Evolutionary conservation across 768 basidiomycete species (phyloP).

Genomic region (Phylloporus sp.): DNA sequence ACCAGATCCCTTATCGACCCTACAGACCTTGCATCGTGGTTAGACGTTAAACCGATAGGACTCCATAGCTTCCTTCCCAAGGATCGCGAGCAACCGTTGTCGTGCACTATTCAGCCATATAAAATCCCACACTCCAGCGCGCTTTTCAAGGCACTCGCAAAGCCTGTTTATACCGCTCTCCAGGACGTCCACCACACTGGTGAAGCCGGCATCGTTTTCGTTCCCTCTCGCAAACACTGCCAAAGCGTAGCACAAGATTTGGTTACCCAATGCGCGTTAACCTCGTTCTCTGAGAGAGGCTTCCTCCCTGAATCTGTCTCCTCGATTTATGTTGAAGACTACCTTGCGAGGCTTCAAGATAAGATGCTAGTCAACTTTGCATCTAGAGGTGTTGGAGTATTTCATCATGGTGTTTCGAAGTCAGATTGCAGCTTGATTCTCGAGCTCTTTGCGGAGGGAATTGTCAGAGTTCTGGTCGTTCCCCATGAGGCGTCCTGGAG

Average conservation of each 20-base stretch:
- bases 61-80: constrained; percentile 77
- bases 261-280: constrained; percentile 81
- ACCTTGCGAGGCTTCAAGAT: constrained; percentile 59
- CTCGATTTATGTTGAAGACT: constrained; percentile 54
- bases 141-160: constrained; percentile 88
- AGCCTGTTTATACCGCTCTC: constrained; percentile 81
- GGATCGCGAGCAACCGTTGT: constrained; percentile 78
- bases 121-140: constrained; percentile 83
- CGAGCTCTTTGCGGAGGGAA: constrained; percentile 76
- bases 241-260: constrained; percentile 72
- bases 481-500: constrained; percentile 87
- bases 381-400: constrained; percentile 84
- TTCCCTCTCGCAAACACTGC: constrained; percentile 82
- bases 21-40: constrained; percentile 77
- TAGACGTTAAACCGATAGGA: constrained; percentile 60
- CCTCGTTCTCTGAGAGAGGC: constrained; percentile 63
- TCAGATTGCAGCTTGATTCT: constrained; percentile 70
- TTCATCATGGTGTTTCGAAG: constrained; percentile 67
- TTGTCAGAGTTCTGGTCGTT: constrained; percentile 75
- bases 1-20: constrained; percentile 79
- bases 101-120: constrained; percentile 69
- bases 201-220: constrained; percentile 73
- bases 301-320: constrained; percentile 55
- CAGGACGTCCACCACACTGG: constrained; percentile 38
- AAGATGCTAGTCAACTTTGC: constrained; percentile 63